Evolutionary conservation across 176 grass and related monocot genomes (phyloP).

Genomic region (Bolboschoenus planiculmis): DNA sequence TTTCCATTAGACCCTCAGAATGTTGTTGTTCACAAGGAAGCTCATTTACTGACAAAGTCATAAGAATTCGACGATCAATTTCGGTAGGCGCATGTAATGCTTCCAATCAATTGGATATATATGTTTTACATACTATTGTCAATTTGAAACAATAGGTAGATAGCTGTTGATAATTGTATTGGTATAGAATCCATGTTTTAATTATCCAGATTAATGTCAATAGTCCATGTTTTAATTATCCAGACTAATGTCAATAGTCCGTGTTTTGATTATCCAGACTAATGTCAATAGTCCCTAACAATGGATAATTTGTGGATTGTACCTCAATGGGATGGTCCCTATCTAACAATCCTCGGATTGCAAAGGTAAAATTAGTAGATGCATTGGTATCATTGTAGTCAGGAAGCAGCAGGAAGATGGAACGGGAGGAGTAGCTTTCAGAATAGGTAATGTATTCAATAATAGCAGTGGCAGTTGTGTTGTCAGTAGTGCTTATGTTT

Average conservation of each 20-base stretch:
- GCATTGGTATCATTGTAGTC: slow-evolving; percentile 32
- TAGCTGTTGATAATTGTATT: not conserved
- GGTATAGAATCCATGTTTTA: not conserved
- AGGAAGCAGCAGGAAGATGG: slow-evolving; percentile 50
- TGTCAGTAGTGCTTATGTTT: slow-evolving; percentile 20
- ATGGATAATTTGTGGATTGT: not conserved
- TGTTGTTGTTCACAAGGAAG: slow-evolving; percentile 39
- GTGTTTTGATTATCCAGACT: too few relatives aligned
- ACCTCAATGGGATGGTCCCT: slow-evolving; percentile 13
- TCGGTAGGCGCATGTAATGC: slow-evolving; percentile 5
- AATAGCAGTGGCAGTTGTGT: slow-evolving; percentile 42
- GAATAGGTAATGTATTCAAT: slow-evolving; percentile 39
- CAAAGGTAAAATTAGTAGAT: slow-evolving; percentile 44
- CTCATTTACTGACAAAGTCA: slow-evolving; percentile 39
- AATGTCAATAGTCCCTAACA: not conserved
- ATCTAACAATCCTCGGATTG: slow-evolving; percentile 27
- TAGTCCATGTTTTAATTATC: not conserved
- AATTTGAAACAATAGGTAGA: not conserved
- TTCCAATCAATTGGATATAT: not conserved
- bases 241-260: not conserved
- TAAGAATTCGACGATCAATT: slow-evolving; percentile 50
- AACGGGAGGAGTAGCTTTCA: not conserved
- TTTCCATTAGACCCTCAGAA: slow-evolving; percentile 19
- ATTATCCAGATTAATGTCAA: not conserved
- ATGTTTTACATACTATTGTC: not conserved